Evolutionary conservation across 1,284 basidiomycete species (phyloP).

Genomic region (Blastosporella zonata): DNA sequence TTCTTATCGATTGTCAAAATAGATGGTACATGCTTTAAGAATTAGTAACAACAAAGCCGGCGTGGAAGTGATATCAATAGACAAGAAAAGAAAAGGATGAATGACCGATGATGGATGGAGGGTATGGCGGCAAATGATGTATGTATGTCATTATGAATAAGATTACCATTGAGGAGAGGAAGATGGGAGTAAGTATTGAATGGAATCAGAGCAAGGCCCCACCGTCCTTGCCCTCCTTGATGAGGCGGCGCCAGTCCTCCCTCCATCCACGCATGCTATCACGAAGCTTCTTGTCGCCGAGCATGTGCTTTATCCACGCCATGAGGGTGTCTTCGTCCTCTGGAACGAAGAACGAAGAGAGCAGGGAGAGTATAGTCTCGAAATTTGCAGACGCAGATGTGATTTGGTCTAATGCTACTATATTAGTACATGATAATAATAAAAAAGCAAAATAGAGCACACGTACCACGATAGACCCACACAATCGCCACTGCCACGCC

Average conservation of each 20-base stretch:
- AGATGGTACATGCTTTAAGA: slow-evolving; percentile 11
- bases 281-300: slow-evolving; percentile 69
- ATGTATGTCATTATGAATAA: neutral
- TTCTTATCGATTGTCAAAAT: neutral
- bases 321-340: slow-evolving; percentile 83
- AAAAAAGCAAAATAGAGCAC: slow-evolving; percentile 20
- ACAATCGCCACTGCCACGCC: slow-evolving; percentile 84
- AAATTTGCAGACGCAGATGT: slow-evolving; percentile 78
- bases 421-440: slow-evolving; percentile 5
- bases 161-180: neutral
- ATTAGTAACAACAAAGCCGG: slow-evolving; percentile 3
- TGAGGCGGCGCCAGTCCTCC: slow-evolving; percentile 68
- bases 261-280: slow-evolving; percentile 72
- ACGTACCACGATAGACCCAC: slow-evolving; percentile 82
- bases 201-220: slow-evolving; percentile 56
- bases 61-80: neutral
- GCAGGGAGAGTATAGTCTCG: slow-evolving; percentile 83
- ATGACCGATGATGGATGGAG: slow-evolving; percentile 4
- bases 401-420: slow-evolving; percentile 63
- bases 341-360: slow-evolving; percentile 90
- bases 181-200: slow-evolving; percentile 1
- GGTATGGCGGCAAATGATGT: neutral
- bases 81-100: slow-evolving; percentile 5
- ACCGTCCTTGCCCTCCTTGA: slow-evolving; percentile 61
- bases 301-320: slow-evolving; percentile 74